Conservation (phyloP, 768 basidiomycete species). For the Amanita phalloides region DNA sequence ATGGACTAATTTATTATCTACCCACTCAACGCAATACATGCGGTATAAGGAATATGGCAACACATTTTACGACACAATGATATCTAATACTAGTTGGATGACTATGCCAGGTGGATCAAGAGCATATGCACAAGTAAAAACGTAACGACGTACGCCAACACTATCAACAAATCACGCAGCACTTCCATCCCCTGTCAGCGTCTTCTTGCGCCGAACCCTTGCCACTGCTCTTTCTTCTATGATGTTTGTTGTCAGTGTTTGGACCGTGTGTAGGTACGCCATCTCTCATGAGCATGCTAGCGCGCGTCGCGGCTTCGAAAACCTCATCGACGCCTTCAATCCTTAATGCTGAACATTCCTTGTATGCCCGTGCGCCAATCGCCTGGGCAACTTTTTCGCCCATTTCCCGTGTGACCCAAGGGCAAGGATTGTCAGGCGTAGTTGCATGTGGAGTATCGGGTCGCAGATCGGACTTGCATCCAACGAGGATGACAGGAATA, state of each 20-base stretch:
- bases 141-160: background rate
- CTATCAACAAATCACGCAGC: conserved; percentile 58
- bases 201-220: conserved; percentile 31
- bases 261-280: conserved; percentile 46
- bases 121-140: conserved; percentile 1
- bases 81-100: conserved; percentile 2
- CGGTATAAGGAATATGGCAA: background rate
- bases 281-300: conserved; percentile 92
- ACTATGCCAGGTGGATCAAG: conserved; percentile 2
- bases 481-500: conserved; percentile 92
- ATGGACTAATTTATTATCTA: background rate
- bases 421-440: conserved; percentile 29
- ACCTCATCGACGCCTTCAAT: conserved; percentile 94
- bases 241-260: conserved; percentile 29
- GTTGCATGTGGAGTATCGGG: conserved; percentile 40
- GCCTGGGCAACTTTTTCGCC: conserved; percentile 72
- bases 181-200: conserved; percentile 47
- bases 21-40: background rate
- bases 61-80: background rate
- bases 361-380: conserved; percentile 91
- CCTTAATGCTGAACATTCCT: conserved; percentile 86
- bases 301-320: conserved; percentile 94
- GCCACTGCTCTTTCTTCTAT: conserved; percentile 45
- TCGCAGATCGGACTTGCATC: conserved; percentile 91
- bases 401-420: conserved; percentile 65